phyloP scores from a whole-genome alignment of 2,329 filamentous ascomycete species.

The Fusarium nelsonii region DNA sequence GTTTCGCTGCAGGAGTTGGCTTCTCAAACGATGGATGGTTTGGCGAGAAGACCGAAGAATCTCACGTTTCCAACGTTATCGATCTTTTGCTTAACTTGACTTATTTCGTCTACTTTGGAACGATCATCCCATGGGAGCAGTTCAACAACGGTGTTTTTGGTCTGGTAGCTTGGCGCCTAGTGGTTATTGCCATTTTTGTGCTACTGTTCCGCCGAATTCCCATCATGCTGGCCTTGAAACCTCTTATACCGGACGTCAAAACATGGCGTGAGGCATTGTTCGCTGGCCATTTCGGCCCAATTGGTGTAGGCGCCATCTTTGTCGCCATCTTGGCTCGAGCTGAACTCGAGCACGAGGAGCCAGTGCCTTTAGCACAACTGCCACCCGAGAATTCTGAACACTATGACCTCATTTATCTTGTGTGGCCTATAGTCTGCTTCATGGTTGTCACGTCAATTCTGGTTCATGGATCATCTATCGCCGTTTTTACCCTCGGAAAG shows the following conservation, averaged over 20 bases:
- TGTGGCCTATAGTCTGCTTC: conserved; percentile 97
- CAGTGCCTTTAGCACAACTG: conserved; percentile 77
- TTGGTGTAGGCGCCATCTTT: conserved; percentile 96
- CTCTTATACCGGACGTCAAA: conserved; percentile 94
- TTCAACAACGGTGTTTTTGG: conserved; percentile 83
- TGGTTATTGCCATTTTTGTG: conserved; percentile 94
- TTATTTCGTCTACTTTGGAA: conserved; percentile 97
- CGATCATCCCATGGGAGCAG: conserved; percentile 95
- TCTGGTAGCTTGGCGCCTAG: conserved; percentile 86
- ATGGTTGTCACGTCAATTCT: conserved; percentile 94
- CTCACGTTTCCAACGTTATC: conserved; percentile 99
- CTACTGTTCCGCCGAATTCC: conserved; percentile 96
- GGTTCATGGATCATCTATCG: conserved; percentile 97
- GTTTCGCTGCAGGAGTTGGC: conserved; percentile 95
- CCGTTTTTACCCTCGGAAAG: conserved; percentile 97
- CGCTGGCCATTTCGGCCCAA: conserved; percentile 96
- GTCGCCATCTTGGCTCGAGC: conserved; percentile 91
- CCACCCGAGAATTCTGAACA: conserved; percentile 67
- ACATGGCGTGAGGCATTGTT: conserved; percentile 98
- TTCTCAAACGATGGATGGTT: conserved; percentile 99
- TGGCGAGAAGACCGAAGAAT: conserved; percentile 96
- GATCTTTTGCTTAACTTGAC: conserved; percentile 96
- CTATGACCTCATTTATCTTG: conserved; percentile 81
- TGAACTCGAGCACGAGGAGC: conserved; percentile 83
- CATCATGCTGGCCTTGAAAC: conserved; percentile 91